Percentiles rank a stretch among this genome's conserved stretches.
Conservation (phyloP, 805 yeast species). For the Candida wancherniae region DNA sequence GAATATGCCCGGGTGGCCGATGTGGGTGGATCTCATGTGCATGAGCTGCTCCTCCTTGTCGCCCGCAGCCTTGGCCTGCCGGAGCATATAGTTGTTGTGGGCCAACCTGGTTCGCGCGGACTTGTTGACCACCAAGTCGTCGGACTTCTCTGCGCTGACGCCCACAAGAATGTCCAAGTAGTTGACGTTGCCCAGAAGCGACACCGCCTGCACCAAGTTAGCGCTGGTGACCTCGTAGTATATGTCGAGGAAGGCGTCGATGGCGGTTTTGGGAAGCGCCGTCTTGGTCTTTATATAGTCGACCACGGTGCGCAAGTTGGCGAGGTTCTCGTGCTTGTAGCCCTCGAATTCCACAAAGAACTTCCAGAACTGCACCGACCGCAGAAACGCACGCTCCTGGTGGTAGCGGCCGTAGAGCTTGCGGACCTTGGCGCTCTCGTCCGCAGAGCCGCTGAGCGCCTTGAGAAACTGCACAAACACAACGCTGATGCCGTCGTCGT, state of each 20-base stretch:
- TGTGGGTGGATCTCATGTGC: conserved; percentile 19
- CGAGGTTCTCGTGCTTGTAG: conserved; percentile 35
- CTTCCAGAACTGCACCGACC: conserved; percentile 52
- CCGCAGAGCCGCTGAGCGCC: conserved; percentile 28
- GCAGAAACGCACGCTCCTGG: conserved; percentile 27
- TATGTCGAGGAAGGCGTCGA: conserved; percentile 40
- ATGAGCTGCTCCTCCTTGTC: conserved; percentile 21
- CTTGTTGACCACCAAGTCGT: conserved; percentile 24
- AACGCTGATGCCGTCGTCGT: conserved; percentile 38
- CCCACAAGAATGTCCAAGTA: conserved; percentile 12
- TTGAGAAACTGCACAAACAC: conserved; percentile 23
- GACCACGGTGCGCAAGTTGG: conserved; percentile 43
- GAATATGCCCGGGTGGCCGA: conserved; percentile 32
- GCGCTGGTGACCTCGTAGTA: conserved; percentile 19
- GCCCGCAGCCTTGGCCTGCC: conserved; percentile 1
- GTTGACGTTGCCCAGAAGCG: conserved; percentile 14
- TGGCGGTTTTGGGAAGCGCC: conserved; percentile 42
- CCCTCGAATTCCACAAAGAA: conserved; percentile 52
- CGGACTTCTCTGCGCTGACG: conserved; percentile 21
- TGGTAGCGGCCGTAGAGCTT: conserved; percentile 27
- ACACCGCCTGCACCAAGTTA: conserved; percentile 18
- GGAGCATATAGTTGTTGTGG: conserved; percentile 16
- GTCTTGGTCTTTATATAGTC: conserved; percentile 42
- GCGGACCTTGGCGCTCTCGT: conserved; percentile 15
- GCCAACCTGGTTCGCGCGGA: conserved; percentile 22